Evolutionary conservation across 176 grass and related monocot species (phyloP).

Genomic region (Carex scoparia): DNA sequence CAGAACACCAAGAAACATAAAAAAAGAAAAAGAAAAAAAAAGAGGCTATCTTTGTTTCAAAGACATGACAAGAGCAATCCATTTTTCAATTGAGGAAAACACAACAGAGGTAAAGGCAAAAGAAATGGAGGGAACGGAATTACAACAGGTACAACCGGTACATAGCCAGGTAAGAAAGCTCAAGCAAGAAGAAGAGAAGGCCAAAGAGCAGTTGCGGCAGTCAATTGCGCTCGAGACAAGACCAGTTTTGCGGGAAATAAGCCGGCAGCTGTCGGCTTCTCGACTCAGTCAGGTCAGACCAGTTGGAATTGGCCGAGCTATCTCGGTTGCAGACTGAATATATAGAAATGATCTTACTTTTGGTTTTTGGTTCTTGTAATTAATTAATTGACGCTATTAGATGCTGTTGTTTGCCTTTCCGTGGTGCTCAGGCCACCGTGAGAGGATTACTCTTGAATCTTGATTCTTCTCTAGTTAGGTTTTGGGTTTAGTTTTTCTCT

Average conservation of each 20-base stretch:
- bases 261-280: constrained; percentile 30
- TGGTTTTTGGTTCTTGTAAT: neutral
- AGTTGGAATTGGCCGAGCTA: constrained; percentile 2
- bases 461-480: neutral
- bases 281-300: constrained; percentile 37
- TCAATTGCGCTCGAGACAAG: constrained; percentile 41
- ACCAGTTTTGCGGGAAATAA: constrained; percentile 23
- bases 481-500: neutral
- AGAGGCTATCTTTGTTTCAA: neutral
- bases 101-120: neutral
- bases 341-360: neutral
- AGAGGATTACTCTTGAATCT: constrained; percentile 17
- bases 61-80: constrained; percentile 20
- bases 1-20: neutral
- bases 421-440: constrained; percentile 32
- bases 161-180: constrained; percentile 76
- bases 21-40: neutral
- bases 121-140: neutral
- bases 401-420: constrained; percentile 34
- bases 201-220: constrained; percentile 33
- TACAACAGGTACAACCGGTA: constrained; percentile 36
- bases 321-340: constrained; percentile 40
- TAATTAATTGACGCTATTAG: constrained; percentile 6
- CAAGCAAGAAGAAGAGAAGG: constrained; percentile 72
- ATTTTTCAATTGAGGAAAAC: constrained; percentile 29